Evolutionary conservation across 2,329 filamentous ascomycete species (phyloP).

Genomic region (Diaporthe destruens): DNA sequence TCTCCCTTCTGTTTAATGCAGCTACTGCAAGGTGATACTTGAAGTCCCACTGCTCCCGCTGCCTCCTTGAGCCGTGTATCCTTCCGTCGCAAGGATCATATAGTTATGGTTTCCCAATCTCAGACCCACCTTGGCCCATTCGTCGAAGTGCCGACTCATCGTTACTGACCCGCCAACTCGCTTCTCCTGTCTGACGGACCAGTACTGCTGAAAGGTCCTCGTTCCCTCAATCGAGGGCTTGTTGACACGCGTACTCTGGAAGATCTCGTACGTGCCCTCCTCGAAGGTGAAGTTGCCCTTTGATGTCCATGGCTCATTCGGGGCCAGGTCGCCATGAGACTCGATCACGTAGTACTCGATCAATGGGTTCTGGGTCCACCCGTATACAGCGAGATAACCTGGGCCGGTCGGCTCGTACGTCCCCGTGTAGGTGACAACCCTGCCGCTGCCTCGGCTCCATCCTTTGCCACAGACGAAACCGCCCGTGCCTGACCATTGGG

Average conservation of each 20-base stretch:
- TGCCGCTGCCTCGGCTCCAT: conserved; percentile 64
- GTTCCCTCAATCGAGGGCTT: conserved; percentile 67
- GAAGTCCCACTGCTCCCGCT: conserved; percentile 48
- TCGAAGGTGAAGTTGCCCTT: conserved; percentile 65
- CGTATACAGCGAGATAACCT: conserved; percentile 68
- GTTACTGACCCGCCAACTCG: conserved; percentile 66
- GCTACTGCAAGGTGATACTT: conserved; percentile 42
- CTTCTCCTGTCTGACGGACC: conserved; percentile 61
- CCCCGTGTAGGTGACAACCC: conserved; percentile 53
- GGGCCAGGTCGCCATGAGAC: conserved; percentile 62
- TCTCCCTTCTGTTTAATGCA: no score
- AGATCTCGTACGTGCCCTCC: conserved; percentile 66
- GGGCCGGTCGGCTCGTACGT: conserved; percentile 54
- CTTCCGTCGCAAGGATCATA: conserved; percentile 61
- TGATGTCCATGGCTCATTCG: conserved; percentile 58
- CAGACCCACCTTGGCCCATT: conserved; percentile 63
- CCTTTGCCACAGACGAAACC: conserved; percentile 72
- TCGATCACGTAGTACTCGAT: conserved; percentile 72
- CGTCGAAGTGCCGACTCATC: conserved; percentile 65
- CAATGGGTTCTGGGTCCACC: conserved; percentile 66
- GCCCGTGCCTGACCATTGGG: conserved; percentile 60
- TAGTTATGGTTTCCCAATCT: conserved; percentile 65
- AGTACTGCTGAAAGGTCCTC: conserved; percentile 67
- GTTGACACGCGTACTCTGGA: conserved; percentile 61
- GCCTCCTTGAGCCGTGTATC: conserved; percentile 52